Conservation (phyloP, 169 alveolate genomes). For the Besnoitia besnoiti region DNA sequence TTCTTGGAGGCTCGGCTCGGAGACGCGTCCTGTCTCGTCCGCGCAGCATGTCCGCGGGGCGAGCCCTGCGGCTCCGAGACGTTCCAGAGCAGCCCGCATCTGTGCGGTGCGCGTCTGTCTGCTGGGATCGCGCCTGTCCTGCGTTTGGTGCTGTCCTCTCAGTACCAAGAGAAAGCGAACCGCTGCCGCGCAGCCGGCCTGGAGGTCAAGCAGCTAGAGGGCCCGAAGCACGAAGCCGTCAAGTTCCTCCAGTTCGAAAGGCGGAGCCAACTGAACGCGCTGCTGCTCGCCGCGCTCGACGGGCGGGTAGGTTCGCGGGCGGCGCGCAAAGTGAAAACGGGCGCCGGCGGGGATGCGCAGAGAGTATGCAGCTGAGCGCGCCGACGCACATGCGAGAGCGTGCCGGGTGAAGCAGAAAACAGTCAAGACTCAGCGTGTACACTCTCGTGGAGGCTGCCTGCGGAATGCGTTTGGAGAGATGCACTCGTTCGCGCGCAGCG, state of each 20-base stretch:
- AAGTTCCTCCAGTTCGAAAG: neutral
- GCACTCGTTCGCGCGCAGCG: too few species aligned
- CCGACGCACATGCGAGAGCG: too few species aligned
- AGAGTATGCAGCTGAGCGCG: too few species aligned
- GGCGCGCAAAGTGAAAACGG: neutral
- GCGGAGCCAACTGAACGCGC: neutral
- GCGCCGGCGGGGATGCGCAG: too few species aligned
- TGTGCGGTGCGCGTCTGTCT: neutral
- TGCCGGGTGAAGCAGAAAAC: too few species aligned
- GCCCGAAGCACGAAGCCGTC: conserved; percentile 36
- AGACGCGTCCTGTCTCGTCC: neutral
- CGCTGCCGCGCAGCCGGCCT: conserved; percentile 14
- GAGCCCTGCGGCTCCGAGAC: neutral
- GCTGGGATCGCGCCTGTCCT: neutral
- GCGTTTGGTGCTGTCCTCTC: neutral
- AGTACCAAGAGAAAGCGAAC: conserved; percentile 35
- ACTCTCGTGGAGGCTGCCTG: too few species aligned
- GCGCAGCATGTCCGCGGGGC: neutral
- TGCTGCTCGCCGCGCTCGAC: conserved; percentile 21
- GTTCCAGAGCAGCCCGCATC: neutral
- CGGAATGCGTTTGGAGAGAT: too few species aligned
- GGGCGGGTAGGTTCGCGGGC: neutral
- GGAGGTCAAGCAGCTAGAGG: conserved; percentile 35
- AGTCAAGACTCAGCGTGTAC: too few species aligned
- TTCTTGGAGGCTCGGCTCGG: too few species aligned